These are phyloP conservation scores for Dittrichia graveolens DNA, from an alignment of 129 eudicot genomes.

Conservation along the genomic window DNA sequence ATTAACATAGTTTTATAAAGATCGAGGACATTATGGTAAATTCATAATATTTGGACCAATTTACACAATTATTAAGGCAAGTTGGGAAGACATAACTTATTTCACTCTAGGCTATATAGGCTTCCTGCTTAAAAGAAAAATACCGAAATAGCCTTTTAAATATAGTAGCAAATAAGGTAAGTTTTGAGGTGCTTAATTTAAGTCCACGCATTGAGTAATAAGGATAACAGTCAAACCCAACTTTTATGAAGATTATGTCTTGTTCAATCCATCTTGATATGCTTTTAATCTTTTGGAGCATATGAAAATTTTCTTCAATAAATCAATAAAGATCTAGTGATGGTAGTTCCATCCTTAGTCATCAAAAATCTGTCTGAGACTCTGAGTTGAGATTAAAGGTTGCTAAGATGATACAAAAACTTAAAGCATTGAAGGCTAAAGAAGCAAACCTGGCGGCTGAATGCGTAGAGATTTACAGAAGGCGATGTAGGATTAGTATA, in stretches of 20 bases:
- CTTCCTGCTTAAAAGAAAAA: neutral
- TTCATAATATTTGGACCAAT: neutral
- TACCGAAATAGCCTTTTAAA: neutral
- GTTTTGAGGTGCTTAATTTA: neutral
- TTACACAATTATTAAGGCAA: conserved; percentile 13
- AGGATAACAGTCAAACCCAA: neutral
- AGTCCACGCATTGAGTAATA: too few relatives aligned
- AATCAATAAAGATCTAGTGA: neutral
- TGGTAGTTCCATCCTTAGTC: neutral
- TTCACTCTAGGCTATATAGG: neutral
- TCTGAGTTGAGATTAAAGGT: neutral
- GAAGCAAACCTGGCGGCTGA: neutral
- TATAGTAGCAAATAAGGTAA: neutral
- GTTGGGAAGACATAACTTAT: neutral
- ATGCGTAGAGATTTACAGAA: neutral
- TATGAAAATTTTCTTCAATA: neutral
- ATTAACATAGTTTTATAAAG: neutral
- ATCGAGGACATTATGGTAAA: conserved; percentile 22
- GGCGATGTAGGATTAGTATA: neutral
- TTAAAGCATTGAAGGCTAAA: neutral
- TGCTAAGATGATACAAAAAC: neutral
- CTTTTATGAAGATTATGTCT: neutral
- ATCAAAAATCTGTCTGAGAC: neutral
- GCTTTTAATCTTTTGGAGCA: neutral
- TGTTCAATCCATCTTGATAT: neutral